Conservation (phyloP, 2,329 filamentous ascomycete species). For the Hymenoscyphus fructigenus region DNA sequence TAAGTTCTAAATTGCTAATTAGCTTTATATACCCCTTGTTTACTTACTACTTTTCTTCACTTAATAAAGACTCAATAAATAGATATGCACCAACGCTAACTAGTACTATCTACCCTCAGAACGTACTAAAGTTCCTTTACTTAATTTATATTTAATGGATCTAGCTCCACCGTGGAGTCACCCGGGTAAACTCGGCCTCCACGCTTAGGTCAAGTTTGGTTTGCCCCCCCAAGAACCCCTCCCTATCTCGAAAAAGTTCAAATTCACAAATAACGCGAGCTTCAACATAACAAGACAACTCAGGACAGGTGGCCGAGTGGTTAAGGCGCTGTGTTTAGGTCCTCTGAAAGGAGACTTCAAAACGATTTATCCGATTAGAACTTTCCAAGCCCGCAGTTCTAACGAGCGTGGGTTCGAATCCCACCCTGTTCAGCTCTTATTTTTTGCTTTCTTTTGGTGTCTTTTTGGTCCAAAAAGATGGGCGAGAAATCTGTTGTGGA, state of each 20-base stretch:
- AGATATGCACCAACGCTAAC: too few relatives aligned
- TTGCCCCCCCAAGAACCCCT: not conserved
- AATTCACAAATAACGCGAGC: not conserved
- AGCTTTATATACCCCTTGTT: too few relatives aligned
- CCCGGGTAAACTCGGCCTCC: not conserved
- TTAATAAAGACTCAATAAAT: too few relatives aligned
- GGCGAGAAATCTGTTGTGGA: too few relatives aligned
- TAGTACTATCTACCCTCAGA: too few relatives aligned
- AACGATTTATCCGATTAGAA: slow-evolving; percentile 13
- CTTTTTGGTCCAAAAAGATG: too few relatives aligned
- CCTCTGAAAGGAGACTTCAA: slow-evolving; percentile 26
- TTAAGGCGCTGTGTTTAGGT: slow-evolving; percentile 58
- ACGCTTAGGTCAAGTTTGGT: too few relatives aligned
- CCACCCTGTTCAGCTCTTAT: slow-evolving; percentile 44
- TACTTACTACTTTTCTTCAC: too few relatives aligned
- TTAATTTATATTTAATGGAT: too few relatives aligned
- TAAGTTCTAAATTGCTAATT: too few relatives aligned
- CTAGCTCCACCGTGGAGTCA: not conserved
- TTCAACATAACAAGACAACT: not conserved
- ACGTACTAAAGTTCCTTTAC: too few relatives aligned
- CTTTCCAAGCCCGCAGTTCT: slow-evolving; percentile 36
- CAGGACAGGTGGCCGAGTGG: slow-evolving; percentile 48
- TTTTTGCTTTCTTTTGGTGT: slow-evolving; percentile 13
- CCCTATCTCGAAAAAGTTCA: not conserved
- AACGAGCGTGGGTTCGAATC: slow-evolving; percentile 54